Conservation (phyloP, 441 rosid species). For the Melastoma candidum region DNA sequence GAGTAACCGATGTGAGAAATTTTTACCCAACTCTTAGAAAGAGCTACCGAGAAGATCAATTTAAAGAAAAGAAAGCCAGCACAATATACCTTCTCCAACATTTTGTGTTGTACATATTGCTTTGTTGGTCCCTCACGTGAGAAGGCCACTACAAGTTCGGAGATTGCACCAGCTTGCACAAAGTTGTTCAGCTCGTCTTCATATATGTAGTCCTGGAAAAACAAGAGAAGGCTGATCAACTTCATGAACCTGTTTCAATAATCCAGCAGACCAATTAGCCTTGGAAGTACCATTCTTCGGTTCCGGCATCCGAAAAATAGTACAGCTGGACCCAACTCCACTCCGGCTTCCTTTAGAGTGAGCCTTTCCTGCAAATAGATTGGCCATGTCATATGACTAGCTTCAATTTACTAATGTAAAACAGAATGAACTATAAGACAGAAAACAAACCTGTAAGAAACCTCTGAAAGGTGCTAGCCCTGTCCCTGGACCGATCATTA, state of each 20-base stretch:
- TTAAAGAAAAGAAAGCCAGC: no score
- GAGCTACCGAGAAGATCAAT: no score
- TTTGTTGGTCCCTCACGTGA: slow-evolving; percentile 62
- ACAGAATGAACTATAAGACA: no score
- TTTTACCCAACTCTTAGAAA: no score
- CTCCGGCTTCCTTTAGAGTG: slow-evolving; percentile 44
- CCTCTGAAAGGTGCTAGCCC: slow-evolving; percentile 75
- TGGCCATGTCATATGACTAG: slow-evolving; percentile 1
- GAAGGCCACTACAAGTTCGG: slow-evolving; percentile 56
- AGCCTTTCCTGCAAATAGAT: slow-evolving; percentile 44
- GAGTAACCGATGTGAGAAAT: no score
- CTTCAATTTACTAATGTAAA: no score
- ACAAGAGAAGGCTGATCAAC: not conserved
- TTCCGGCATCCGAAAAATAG: slow-evolving; percentile 66
- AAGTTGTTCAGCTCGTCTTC: slow-evolving; percentile 50
- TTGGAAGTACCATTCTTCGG: slow-evolving; percentile 33
- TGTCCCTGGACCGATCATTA: slow-evolving; percentile 72
- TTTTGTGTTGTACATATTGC: slow-evolving; percentile 67
- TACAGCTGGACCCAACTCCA: slow-evolving; percentile 41
- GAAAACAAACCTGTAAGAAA: slow-evolving; percentile 39
- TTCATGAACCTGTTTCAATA: no score
- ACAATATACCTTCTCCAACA: slow-evolving; percentile 33
- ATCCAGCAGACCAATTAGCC: not conserved
- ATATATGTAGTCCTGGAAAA: slow-evolving; percentile 47
- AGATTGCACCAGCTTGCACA: slow-evolving; percentile 40